Percentiles rank a stretch among this genome's conserved stretches.
phyloP scores from a whole-genome alignment of 345 rosid species.

The Sapria himalayana region DNA sequence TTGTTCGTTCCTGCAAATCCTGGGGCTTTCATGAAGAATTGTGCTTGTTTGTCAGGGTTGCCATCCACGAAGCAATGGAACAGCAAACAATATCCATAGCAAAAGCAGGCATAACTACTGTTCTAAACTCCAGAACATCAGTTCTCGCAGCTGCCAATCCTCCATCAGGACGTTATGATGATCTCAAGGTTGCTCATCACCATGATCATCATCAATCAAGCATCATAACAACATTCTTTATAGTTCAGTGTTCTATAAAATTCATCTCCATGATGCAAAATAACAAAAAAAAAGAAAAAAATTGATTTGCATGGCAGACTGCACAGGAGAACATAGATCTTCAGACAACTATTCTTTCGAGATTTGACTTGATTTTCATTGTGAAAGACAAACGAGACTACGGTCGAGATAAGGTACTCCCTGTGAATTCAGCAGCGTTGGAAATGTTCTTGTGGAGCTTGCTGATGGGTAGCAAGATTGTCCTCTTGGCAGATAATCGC shows the following conservation, averaged over 20 bases:
- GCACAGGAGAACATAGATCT: constrained; percentile 91
- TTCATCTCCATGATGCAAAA: no score
- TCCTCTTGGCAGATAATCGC: constrained; percentile 55
- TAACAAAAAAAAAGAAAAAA: no score
- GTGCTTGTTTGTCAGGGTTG: constrained; percentile 52
- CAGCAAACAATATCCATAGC: constrained; percentile 98
- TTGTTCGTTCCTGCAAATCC: no score
- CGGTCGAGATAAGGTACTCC: constrained; percentile 63
- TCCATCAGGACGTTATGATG: constrained; percentile 95
- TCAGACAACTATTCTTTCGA: constrained; percentile 87
- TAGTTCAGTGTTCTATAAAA: no score
- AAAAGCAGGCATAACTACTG: constrained; percentile 97
- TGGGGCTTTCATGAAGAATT: no score
- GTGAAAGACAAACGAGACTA: constrained; percentile 82
- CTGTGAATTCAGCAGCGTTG: neutral
- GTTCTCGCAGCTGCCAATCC: constrained; percentile 99
- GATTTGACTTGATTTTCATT: constrained; percentile 88
- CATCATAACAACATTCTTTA: no score
- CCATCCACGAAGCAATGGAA: constrained; percentile 99
- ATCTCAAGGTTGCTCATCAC: no score
- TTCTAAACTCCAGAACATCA: constrained; percentile 88
- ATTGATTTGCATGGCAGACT: constrained; percentile 25
- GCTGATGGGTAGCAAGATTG: neutral
- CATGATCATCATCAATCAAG: no score
- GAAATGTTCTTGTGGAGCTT: neutral